Base-by-base conservation (phyloP, 208 protist species). In the Trypanosoma caninum region DNA sequence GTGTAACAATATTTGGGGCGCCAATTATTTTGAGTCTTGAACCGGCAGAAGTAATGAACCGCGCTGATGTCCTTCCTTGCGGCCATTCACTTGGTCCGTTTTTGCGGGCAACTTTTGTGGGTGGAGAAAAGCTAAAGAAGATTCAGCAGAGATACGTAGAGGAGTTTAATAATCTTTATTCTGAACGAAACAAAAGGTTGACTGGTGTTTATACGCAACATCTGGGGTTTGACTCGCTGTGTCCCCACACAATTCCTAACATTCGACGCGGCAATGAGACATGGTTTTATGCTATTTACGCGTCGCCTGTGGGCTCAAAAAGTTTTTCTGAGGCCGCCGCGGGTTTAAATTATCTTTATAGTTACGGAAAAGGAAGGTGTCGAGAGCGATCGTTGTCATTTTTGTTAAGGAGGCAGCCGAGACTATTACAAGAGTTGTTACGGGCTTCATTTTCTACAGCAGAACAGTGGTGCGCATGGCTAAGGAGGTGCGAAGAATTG, bases 191-290 rank as follows among this genome's bases (percentile, higher is more conserved):
- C n/a, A n/a, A n/a, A n/a, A n/a, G n/a, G n/a, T n/a, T n/a, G n/a
- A n/a, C n/a, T n/a, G n/a, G 13, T 44, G 11, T 20, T 3, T 35
- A 16, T 60, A 11, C 16, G 28, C 11, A 13, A 23, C 20, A 33
- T 25, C 2, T 9, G 14, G 22, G 8, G 7, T 80, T 82, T 31
- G 40, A 74, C 7, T 58, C 63, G 1, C 23, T 93, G n/a, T 78
- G 84, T 47, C 81, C 85, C 0, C 71, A 80, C 64, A 65, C 66
- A 34, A 59, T 93, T 6, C 85, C 85, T n/a, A 93, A 89, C 61
- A 51, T 87, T n/a, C 42, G 48, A 23, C 59, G 53, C 16, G 16
- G 53, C 14, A 40, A 60, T 25, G 23, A 47, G 14, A 14, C 13
- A 27, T 52, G 51, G 20, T 63, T 89, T 9, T 40, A 74, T 40